Base-by-base conservation (phyloP, 176 grass and related monocot genomes). In the Chrysopogon serrulatus region DNA sequence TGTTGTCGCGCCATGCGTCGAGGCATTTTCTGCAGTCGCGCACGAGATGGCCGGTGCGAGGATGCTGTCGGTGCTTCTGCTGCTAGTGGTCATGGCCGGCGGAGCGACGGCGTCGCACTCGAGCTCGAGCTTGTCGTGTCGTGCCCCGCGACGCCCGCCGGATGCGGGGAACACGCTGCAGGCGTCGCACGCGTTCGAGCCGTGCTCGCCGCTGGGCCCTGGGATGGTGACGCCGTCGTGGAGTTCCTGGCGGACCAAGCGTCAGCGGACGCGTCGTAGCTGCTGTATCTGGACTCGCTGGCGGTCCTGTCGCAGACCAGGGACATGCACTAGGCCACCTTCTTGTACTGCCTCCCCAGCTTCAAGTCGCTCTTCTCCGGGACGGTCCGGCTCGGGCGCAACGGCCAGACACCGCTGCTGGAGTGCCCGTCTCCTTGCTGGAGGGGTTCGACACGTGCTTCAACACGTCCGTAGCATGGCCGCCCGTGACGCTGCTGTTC, bases 361-460 rank as follows among this genome's bases (percentile, higher is more conserved):
- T 97, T 86, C 79, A 97, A 86, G 76, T 94, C 94, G 8, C 34
- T 90, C 5, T 97, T 97, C 87, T 90, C 94, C 65, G 94, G 94
- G 18, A 94, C 94, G 39, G 91, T 97, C 16, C 41, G 91, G 40
- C 94, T 97, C 18, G 94, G 94, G 11, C 87, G 82, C 9, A 84
- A 79, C 26, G 91, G 91, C 56, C 94, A 97, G 73, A 97, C 91
- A 27, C 87, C 91, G 5, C 73, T 97, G 82, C 89, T 97, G 33
- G 47, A n/a, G 80, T 63, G 1, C 76, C 90, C 0, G 56, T 94
- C 63, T 89, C 92, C 2, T 89, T 92, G 13, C 92, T 94, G 4
- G 94, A 92, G 2, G 94, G 94, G 18, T 97, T 97, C 53, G 94
- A 97, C 90, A 97, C 94, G 21, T 97, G 94, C 88, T 97, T 92